A percentile compares a stretch with the other conserved stretches of the same genome.
These are phyloP conservation scores for Brassica napus DNA, from an alignment of 345 rosid genomes.

Conservation along the genomic window Da-Ae NC_063448.1:22218001-22218500, in stretches of 20 bases:
- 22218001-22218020: neutral
- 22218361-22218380: no score
- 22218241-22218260: neutral
- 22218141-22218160: neutral
- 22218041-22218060: no score
- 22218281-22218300: neutral
- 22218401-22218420: no score
- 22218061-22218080: neutral
- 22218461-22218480: no score
- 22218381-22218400: no score
- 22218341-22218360: slow-evolving; percentile 39
- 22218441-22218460: no score
- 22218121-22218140: neutral
- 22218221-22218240: neutral
- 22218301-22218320: slow-evolving; percentile 3
- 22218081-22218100: neutral
- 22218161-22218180: neutral
- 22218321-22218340: slow-evolving; percentile 30
- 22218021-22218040: no score
- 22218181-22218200: neutral
- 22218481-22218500: no score
- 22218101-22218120: neutral
- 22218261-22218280: slow-evolving; percentile 1
- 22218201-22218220: neutral
- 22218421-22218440: no score